A percentile compares a stretch with the other conserved stretches of the same genome.
These are phyloP conservation scores for Petunia secreta DNA, from an alignment of 257 asterid species.

Conservation along the genomic window DNA sequence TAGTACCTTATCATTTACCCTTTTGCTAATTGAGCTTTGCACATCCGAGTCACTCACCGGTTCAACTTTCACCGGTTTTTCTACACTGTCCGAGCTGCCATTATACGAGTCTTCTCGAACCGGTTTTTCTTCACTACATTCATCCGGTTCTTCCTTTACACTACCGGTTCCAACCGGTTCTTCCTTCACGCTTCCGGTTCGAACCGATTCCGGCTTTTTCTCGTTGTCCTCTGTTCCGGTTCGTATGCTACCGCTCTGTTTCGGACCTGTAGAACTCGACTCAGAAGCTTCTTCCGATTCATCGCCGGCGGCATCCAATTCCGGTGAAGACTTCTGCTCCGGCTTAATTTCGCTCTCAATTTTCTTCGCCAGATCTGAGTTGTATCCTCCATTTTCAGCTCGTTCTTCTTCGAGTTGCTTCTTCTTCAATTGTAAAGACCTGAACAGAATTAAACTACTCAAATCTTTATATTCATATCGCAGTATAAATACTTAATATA, in stretches of 20 bases:
- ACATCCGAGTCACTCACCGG: slow-evolving; percentile 61
- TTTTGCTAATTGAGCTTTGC: slow-evolving; percentile 74
- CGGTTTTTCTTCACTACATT: slow-evolving; percentile 44
- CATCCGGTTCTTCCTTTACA: slow-evolving; percentile 23
- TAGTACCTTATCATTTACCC: slow-evolving; percentile 53
- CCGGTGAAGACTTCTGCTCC: slow-evolving; percentile 32
- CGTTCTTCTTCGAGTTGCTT: slow-evolving; percentile 69
- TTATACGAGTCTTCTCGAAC: slow-evolving; percentile 62
- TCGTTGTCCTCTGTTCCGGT: slow-evolving; percentile 34
- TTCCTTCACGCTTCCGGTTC: slow-evolving; percentile 25
- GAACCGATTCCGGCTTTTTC: slow-evolving; percentile 41
- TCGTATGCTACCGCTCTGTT: slow-evolving; percentile 29
- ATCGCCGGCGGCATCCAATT: slow-evolving; percentile 38
- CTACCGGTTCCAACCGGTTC: slow-evolving; percentile 28
- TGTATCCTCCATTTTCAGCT: slow-evolving; percentile 32
- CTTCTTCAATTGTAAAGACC: slow-evolving; percentile 72
- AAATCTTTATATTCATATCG: slow-evolving; percentile 21
- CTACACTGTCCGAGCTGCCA: slow-evolving; percentile 67
- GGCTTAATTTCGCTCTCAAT: slow-evolving; percentile 32
- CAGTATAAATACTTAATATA: slow-evolving; percentile 34
- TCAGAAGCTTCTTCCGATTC: slow-evolving; percentile 53
- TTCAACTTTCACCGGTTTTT: slow-evolving; percentile 40
- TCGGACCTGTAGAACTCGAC: slow-evolving; percentile 67
- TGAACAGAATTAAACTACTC: slow-evolving; percentile 37
- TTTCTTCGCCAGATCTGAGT: slow-evolving; percentile 53